These are phyloP conservation scores for Pichia eremophila DNA, from an alignment of 805 yeast genomes.

Conservation along the genomic window DNA sequence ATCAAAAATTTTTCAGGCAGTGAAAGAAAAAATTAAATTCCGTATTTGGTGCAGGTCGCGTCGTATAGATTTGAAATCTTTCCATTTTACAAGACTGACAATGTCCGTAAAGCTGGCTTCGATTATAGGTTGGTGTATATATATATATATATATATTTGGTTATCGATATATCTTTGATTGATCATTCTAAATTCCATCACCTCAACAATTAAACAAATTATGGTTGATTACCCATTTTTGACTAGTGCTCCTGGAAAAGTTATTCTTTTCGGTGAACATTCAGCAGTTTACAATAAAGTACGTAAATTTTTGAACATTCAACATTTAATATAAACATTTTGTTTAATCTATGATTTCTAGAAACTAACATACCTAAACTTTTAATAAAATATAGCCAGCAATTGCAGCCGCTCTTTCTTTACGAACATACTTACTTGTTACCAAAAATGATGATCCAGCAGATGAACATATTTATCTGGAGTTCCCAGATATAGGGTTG, in stretches of 20 bases:
- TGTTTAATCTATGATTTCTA: too few relatives aligned
- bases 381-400: constrained; percentile 49
- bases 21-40: not conserved
- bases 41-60: not conserved
- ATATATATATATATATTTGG: too few relatives aligned
- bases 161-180: too few relatives aligned
- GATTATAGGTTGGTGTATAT: too few relatives aligned
- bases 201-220: not conserved
- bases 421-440: constrained; percentile 74
- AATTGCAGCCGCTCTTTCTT: constrained; percentile 86
- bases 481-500: constrained; percentile 77
- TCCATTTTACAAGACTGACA: too few relatives aligned
- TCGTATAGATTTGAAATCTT: not conserved
- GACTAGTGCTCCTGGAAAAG: constrained; percentile 94
- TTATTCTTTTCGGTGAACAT: constrained; percentile 92
- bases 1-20: constrained; percentile 4
- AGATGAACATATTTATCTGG: constrained; percentile 42
- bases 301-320: constrained; percentile 11
- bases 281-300: constrained; percentile 83
- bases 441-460: constrained; percentile 31
- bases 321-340: too few relatives aligned
- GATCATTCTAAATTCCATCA: too few relatives aligned
- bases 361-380: too few relatives aligned
- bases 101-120: too few relatives aligned
- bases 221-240: constrained; percentile 41